Conservation (phyloP, 352 stramenopile genomes). For the Peronospora destructor region DNA sequence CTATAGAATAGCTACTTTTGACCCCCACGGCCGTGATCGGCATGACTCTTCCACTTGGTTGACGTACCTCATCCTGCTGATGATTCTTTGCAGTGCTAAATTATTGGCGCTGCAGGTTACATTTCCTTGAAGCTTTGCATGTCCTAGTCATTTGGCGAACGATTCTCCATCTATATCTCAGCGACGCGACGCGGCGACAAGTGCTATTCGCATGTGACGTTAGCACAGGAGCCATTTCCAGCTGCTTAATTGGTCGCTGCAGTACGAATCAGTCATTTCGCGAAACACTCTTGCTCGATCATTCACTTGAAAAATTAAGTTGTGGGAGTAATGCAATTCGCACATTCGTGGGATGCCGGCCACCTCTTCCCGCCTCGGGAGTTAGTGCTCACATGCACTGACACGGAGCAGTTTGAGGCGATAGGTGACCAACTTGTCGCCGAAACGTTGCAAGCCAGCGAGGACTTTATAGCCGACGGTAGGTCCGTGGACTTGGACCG, state of each 20-base stretch:
- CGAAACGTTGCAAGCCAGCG: slow-evolving; percentile 27
- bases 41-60: slow-evolving; percentile 18
- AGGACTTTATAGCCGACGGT: slow-evolving; percentile 22
- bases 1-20: slow-evolving; percentile 1
- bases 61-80: slow-evolving; percentile 3
- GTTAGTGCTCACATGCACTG: slow-evolving; percentile 16
- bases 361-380: slow-evolving; percentile 27
- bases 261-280: slow-evolving; percentile 10
- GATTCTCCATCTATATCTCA: slow-evolving; percentile 20
- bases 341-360: slow-evolving; percentile 30
- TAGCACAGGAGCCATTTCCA: slow-evolving; percentile 8
- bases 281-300: slow-evolving; percentile 12
- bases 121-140: slow-evolving; percentile 15
- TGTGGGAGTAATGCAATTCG: slow-evolving; percentile 18
- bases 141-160: slow-evolving; percentile 7
- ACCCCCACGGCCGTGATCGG: background rate
- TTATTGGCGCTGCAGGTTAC: slow-evolving; percentile 2
- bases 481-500: slow-evolving; percentile 16
- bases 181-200: slow-evolving; percentile 5
- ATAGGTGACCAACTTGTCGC: slow-evolving; percentile 28
- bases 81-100: background rate
- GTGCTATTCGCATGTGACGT: slow-evolving; percentile 8
- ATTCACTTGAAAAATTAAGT: background rate
- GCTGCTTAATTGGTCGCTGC: background rate
- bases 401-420: slow-evolving; percentile 21